Evolutionary conservation across 176 grass and related monocot species (phyloP), one percentile per base, ranked within the genome.

Genomic region (Cenchrus fungigraminus): DNA sequence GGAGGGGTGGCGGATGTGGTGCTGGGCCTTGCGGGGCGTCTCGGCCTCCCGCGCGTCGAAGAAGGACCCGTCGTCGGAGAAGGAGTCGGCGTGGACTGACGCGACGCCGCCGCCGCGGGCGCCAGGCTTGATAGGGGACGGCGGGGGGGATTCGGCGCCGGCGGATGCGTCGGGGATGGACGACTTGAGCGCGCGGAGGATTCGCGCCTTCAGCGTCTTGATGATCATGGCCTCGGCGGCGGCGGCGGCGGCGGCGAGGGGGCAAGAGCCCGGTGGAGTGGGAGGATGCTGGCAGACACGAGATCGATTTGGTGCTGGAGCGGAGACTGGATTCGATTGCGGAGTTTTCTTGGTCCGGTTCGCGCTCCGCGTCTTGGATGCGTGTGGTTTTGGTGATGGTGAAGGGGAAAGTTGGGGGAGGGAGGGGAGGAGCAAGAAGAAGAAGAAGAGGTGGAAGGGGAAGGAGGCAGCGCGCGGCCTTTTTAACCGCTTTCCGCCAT

Each of bases 121-220:
- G 47, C 16, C 19, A 7, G 89, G 75, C n/a, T 88, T 86, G 13
- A 80, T 77, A 32, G 80, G 78, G n/a, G 88, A 93, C 15, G 77
- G 77, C 84, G 81, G 88, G n/a, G 78, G 79, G 79, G 80, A 84
- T 1, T 43, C 74, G 16, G 46, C 9, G n/a, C 13, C 73, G 6
- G 53, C 29, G 11, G 66, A 58, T 3, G 73, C 66, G 1, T 82
- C 83, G 32, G 88, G 37, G 37, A 40, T 3, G 37, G 37, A 32
- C 31, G 90, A 82, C n/a, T 77, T 87, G 82, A 93, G 87, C 16
- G 59, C 85, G 15, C 85, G 77, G 31, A 90, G 66, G 91, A 93
- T 87, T 58, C 88, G 88, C 63, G 71, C 85, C 61, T 90, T 93
- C 17, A 93, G 85, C 9, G 57, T 82, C 81, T 90, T 74, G 84